Percentiles rank a stretch among this genome's conserved stretches.
Conservation (phyloP, 768 basidiomycete species). For the Galerina marginata region DNA sequence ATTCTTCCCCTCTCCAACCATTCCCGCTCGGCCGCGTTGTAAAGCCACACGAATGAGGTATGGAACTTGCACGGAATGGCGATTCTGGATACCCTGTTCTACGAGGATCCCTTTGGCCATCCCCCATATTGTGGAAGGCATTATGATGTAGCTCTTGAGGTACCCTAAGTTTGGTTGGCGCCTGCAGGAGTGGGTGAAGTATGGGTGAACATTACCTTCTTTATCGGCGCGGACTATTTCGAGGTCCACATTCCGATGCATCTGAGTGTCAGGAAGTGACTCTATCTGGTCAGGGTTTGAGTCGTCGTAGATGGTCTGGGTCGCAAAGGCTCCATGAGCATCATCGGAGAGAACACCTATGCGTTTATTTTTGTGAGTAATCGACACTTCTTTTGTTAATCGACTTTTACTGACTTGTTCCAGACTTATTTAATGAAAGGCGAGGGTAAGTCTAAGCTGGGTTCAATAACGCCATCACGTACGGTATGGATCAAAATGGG, state of each 20-base stretch:
- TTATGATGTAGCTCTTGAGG: constrained; percentile 52
- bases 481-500: constrained; percentile 64
- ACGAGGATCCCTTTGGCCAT: constrained; percentile 52
- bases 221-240: constrained; percentile 51
- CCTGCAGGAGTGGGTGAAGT: not conserved
- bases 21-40: constrained; percentile 53
- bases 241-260: constrained; percentile 56
- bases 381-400: not conserved
- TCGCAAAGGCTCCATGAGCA: constrained; percentile 41
- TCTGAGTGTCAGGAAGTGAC: constrained; percentile 45
- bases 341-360: constrained; percentile 48
- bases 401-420: constrained; percentile 35
- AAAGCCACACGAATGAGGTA: constrained; percentile 49
- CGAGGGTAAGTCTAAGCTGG: not conserved
- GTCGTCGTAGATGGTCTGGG: constrained; percentile 53
- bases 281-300: constrained; percentile 49
- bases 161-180: constrained; percentile 41
- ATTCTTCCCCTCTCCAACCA: constrained; percentile 64
- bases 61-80: constrained; percentile 58
- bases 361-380: constrained; percentile 23
- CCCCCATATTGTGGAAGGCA: constrained; percentile 65
- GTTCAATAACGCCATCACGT: constrained; percentile 22
- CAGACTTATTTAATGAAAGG: not conserved
- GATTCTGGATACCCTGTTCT: constrained; percentile 57
- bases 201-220: constrained; percentile 39